Base-by-base conservation (phyloP, 192 early-diverging fungal genomes). In the Umbelopsis isabellina region DNA sequence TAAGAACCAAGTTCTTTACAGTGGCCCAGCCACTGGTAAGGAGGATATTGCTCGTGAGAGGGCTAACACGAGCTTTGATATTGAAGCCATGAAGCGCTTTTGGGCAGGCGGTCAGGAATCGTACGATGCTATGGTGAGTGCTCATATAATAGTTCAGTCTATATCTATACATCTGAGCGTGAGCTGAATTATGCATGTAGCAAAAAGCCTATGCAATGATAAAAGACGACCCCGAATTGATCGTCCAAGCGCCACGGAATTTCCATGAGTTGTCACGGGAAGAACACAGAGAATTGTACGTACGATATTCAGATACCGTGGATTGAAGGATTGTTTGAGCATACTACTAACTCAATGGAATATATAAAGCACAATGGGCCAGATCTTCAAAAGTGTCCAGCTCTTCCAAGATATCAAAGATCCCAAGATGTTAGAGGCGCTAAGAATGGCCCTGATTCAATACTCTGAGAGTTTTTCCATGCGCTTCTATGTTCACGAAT, bases 401-500 rank as follows among this genome's bases (percentile, higher is more conserved):
- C 45, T 85, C 13, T 68, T 48, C 45, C 75, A 78, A 18, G 27
- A 72, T n/a, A 52, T 44, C 46, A 79, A 83, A 21, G 78, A 83
- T 64, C 74, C 77, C 61, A 72, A 79, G 41, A 68, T 82, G 20
- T 41, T 58, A 2, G 61, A 75, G 47, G 82, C 80, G 0, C 45
- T 85, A 11, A 74, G 74, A 53, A 66, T 67, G 49, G 80, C 82
- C n/a, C 77, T 85, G 75, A 67, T 41, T 16, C 77, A 79, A 46
- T 88, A 88, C 52, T 87, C 85, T 16, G 84, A 89, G 74, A 76
- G 77, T 16, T 90, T 80, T 70, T 72, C 72, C 18, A 89, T 90
- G 88, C 84, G 84, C 41, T 67, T 86, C 50, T 87, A 85, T 75
- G 89, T 90, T 20, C 82, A 87, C 41, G 86, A 87, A 48, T 76